Evolutionary conservation across 2,329 filamentous ascomycete genomes (phyloP).

Genomic region (Karstenula rhodostoma): DNA sequence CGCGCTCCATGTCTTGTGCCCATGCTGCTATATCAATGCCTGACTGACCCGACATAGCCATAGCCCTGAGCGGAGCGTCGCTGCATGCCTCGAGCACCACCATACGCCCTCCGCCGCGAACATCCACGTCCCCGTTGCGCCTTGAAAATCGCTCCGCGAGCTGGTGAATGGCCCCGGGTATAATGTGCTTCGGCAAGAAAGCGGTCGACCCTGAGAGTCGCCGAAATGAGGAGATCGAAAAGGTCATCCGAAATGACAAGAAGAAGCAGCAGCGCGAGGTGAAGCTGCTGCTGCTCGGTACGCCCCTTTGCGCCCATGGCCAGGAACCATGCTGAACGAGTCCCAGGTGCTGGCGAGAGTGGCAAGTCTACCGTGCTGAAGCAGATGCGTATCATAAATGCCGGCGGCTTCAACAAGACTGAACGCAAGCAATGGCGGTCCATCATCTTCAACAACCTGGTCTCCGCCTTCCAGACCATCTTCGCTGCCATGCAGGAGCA

Average conservation of each 20-base stretch:
- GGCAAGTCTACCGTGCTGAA: constrained; percentile 97
- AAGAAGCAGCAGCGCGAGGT: constrained; percentile 87
- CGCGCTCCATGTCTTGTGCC: constrained; percentile 14
- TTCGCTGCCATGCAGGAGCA: constrained; percentile 91
- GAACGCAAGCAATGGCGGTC: constrained; percentile 94
- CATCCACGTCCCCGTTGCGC: constrained; percentile 11
- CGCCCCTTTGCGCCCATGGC: constrained; percentile 47
- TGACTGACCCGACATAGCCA: constrained; percentile 27
- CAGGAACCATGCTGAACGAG: constrained; percentile 14
- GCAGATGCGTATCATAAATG: constrained; percentile 98
- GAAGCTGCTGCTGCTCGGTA: constrained; percentile 92
- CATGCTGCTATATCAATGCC: constrained; percentile 13
- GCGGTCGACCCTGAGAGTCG: constrained; percentile 56
- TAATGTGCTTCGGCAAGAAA: constrained; percentile 63
- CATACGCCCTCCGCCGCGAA: constrained; percentile 12
- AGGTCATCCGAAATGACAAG: constrained; percentile 83
- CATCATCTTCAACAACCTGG: constrained; percentile 93
- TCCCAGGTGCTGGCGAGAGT: constrained; percentile 86
- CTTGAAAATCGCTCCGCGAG: constrained; percentile 11
- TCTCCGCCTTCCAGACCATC: constrained; percentile 90
- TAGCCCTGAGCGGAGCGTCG: constrained; percentile 13
- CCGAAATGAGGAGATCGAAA: constrained; percentile 79
- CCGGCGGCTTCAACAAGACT: constrained; percentile 85
- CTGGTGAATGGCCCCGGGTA: constrained; percentile 47
- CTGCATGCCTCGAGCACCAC: constrained; percentile 20